Conservation (phyloP, 2,329 filamentous ascomycete genomes). For the Graphilbum sp. region DNA sequence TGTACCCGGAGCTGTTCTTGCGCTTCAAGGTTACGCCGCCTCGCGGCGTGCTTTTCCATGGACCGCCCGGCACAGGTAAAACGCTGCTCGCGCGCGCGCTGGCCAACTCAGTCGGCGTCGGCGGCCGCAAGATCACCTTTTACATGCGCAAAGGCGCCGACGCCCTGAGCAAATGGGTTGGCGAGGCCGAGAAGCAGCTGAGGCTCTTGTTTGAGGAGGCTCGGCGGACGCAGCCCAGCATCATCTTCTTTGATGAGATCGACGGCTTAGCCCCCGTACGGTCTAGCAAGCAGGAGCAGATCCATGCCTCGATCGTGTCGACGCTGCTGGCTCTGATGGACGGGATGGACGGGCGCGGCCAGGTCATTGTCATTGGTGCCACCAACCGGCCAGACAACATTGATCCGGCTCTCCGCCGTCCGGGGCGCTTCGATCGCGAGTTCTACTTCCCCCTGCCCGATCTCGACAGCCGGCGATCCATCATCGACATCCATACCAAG, state of each 20-base stretch:
- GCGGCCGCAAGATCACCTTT: slow-evolving; percentile 90
- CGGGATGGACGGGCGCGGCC: slow-evolving; percentile 93
- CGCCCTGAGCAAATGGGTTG: slow-evolving; percentile 96
- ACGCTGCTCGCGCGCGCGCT: slow-evolving; percentile 88
- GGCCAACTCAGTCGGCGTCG: slow-evolving; percentile 75
- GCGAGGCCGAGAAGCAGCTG: slow-evolving; percentile 90
- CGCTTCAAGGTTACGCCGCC: slow-evolving; percentile 88
- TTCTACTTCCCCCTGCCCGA: slow-evolving; percentile 95
- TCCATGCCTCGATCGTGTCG: slow-evolving; percentile 93
- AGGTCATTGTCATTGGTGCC: slow-evolving; percentile 97
- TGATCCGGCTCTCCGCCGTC: slow-evolving; percentile 83
- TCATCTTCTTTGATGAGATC: slow-evolving; percentile 99
- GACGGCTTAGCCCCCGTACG: slow-evolving; percentile 90
- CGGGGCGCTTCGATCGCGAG: slow-evolving; percentile 89
- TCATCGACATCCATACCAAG: slow-evolving; percentile 88
- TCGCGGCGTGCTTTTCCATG: slow-evolving; percentile 89
- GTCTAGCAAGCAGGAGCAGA: slow-evolving; percentile 97
- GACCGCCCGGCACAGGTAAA: slow-evolving; percentile 93
- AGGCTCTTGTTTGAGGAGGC: slow-evolving; percentile 91
- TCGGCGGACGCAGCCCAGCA: slow-evolving; percentile 87
- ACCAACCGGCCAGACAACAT: slow-evolving; percentile 95
- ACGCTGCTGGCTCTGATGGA: slow-evolving; percentile 92
- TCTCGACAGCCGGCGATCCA: slow-evolving; percentile 60
- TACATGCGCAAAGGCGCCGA: slow-evolving; percentile 99
- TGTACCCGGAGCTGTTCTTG: slow-evolving; percentile 89